Base-by-base conservation (phyloP, 2,329 filamentous ascomycete genomes). In the Ascochyta rabiei region DNA sequence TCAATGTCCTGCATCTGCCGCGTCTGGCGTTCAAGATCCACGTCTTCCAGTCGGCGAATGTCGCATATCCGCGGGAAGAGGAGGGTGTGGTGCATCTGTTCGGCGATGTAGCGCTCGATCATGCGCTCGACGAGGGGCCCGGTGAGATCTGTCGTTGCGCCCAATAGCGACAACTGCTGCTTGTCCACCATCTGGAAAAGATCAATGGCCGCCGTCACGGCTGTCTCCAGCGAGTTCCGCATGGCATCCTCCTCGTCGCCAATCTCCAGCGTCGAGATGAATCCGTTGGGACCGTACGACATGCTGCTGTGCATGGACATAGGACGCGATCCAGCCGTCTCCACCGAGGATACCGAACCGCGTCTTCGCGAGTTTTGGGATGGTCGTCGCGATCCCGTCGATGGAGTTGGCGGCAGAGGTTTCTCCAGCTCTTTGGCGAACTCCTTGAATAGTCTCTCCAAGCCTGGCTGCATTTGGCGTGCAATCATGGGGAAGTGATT, bases 181-280 rank as follows among this genome's bases (percentile, higher is more conserved):
- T 96, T 96, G 72, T 99, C 95, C 6, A 99, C 93, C 56, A 88
- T 87, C 68, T 98, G 93, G 63, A 99, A 99, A 1, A 98, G 82
- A 68, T 99, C 95, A 62, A 99, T 98, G 0, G 93, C 95, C 9
- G 90, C 86, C 9, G 91, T 96, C 10, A 99, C 90, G 1, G 93
- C 93, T 1, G 90, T 96, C 76, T 99, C 95, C 13, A 98, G 79
- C 15, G 92, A 91, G 19, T 87, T 87, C 51, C 93, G 84, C 88
- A 99, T 93, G 26, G 91, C 82, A 63, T 96, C 89, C 73, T 98
- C 95, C 63, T 97, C 93, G 55, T 96, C 92, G 64, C 95, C 91
- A 42, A 90, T 86, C 68, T 89, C 92, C 79, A 69, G 58, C 16
- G 74, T 75, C 4, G 73, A 74, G 7, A 74, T 63, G 53, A 75